phyloP scores from a whole-genome alignment of 805 yeast genomes.

The Yamadazyma tumulicola region DNA sequence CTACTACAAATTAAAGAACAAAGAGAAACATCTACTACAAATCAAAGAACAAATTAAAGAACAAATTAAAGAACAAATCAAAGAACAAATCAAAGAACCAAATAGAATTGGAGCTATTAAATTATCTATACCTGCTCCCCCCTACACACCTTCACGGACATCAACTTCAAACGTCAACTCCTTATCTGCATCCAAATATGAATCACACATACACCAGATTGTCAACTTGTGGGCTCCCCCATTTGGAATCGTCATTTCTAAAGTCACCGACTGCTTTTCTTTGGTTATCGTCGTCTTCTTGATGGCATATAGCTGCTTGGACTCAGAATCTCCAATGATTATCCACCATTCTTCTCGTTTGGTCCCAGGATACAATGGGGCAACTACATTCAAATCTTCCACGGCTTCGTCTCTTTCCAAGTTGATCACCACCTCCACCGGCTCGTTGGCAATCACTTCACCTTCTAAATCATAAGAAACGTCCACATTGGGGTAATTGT shows the following conservation, averaged over 20 bases:
- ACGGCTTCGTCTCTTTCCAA: conserved; percentile 76
- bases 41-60: too few species aligned
- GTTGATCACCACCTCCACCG: conserved; percentile 44
- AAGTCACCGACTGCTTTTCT: conserved; percentile 47
- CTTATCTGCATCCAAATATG: conserved; percentile 90
- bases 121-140: too few species aligned
- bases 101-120: too few species aligned
- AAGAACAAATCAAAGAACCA: too few species aligned
- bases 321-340: conserved; percentile 65
- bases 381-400: conserved; percentile 54
- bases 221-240: conserved; percentile 61
- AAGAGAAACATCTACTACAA: too few species aligned
- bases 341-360: conserved; percentile 85
- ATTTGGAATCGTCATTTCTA: conserved; percentile 57
- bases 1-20: too few species aligned
- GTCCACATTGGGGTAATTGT: conserved; percentile 85
- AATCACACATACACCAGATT: conserved; percentile 87
- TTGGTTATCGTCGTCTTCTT: conserved; percentile 56
- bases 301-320: conserved; percentile 66
- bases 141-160: conserved; percentile 24
- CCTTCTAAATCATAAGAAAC: conserved; percentile 50
- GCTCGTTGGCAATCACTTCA: conserved; percentile 43
- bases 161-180: conserved; percentile 58
- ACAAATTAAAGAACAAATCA: too few species aligned
- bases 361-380: conserved; percentile 55